These are phyloP conservation scores for Scleroderma bovista DNA, from an alignment of 768 basidiomycete genomes.

Conservation along the genomic window DNA sequence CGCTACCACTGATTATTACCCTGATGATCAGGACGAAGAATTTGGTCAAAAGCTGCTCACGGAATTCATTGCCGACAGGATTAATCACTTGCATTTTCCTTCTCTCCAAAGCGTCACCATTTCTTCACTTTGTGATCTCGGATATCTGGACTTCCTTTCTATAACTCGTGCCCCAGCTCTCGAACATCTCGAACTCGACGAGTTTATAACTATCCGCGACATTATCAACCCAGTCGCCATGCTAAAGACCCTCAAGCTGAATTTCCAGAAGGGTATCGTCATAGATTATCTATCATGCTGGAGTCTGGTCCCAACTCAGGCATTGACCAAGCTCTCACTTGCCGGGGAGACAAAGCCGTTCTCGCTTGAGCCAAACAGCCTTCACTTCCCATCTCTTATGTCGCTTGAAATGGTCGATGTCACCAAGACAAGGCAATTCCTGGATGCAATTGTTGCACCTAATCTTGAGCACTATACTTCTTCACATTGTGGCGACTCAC, in stretches of 20 bases:
- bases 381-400: not conserved
- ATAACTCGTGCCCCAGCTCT: not conserved
- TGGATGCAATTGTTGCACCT: not conserved
- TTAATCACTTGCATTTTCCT: not conserved
- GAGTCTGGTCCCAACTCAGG: not conserved
- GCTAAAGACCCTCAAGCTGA: not conserved
- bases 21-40: not conserved
- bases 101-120: not conserved
- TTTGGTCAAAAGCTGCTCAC: not conserved
- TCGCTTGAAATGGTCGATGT: not conserved
- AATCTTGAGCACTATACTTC: not conserved
- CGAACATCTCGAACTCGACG: not conserved
- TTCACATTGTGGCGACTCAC: too few species aligned
- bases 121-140: not conserved
- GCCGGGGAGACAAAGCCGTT: not conserved
- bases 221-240: not conserved
- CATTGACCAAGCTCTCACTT: not conserved
- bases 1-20: too few species aligned
- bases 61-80: not conserved
- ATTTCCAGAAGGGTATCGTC: too few species aligned
- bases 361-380: not conserved
- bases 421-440: not conserved
- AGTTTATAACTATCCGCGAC: not conserved
- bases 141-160: not conserved
- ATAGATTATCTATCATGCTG: too few species aligned